phyloP scores from a whole-genome alignment of 257 asterid species.

The Buddleja alternifolia region DNA sequence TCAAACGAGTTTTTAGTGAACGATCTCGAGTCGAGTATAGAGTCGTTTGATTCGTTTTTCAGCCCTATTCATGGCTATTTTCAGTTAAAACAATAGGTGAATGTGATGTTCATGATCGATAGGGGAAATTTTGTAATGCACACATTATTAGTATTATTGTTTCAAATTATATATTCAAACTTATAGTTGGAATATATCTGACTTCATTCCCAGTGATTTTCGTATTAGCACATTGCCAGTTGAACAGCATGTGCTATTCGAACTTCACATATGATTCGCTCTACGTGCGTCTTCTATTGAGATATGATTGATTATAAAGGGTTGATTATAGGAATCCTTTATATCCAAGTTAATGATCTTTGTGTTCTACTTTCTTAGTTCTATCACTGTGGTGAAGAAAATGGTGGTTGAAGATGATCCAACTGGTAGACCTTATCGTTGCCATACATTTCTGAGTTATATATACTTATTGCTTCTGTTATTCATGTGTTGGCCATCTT shows the following conservation, averaged over 20 bases:
- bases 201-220: background rate
- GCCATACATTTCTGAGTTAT: background rate
- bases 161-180: too few species aligned
- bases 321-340: background rate
- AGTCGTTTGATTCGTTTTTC: too few species aligned
- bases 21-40: too few species aligned
- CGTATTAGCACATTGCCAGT: background rate
- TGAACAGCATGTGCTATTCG: background rate
- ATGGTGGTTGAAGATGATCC: background rate
- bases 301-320: background rate
- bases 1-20: too few species aligned
- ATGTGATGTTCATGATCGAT: too few species aligned
- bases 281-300: background rate
- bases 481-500: slow-evolving; percentile 7
- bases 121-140: too few species aligned
- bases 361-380: background rate
- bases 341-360: background rate
- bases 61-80: too few species aligned
- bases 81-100: too few species aligned
- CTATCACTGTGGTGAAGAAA: background rate
- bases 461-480: background rate
- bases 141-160: too few species aligned
- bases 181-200: too few species aligned
- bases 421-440: background rate
- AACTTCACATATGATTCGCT: background rate